phyloP scores from a whole-genome alignment of 495 filamentous ascomycete genomes.

The Penicillium paradoxum region DNA sequence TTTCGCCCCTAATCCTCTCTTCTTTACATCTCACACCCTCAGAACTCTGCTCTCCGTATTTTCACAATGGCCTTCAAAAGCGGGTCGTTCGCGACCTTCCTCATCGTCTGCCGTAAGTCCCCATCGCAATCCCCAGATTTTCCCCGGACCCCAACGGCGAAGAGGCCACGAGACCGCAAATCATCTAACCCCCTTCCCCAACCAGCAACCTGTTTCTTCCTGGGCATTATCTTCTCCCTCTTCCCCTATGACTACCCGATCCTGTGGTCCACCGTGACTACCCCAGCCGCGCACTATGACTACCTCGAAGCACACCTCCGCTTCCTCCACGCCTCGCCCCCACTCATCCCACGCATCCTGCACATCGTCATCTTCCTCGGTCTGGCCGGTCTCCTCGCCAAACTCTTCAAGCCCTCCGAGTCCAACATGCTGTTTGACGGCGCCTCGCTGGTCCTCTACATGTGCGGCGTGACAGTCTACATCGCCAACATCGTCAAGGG shows the following conservation, averaged over 20 bases:
- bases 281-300: conserved; percentile 62
- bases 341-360: conserved; percentile 85
- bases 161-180: conserved; percentile 6
- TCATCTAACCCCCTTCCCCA: conserved; percentile 8
- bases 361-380: conserved; percentile 89
- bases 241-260: conserved; percentile 98
- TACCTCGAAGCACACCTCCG: conserved; percentile 81
- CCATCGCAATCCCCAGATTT: neutral
- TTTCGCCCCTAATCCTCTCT: conserved; percentile 10
- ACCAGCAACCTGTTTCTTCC: conserved; percentile 87
- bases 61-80: conserved; percentile 36
- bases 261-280: conserved; percentile 73
- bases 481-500: conserved; percentile 94
- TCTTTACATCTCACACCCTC: conserved; percentile 6
- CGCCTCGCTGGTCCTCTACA: conserved; percentile 82
- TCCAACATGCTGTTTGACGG: conserved; percentile 97
- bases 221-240: conserved; percentile 94
- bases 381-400: conserved; percentile 82
- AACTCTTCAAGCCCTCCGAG: conserved; percentile 87
- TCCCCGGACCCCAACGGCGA: conserved; percentile 6
- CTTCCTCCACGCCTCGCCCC: conserved; percentile 80
- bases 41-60: neutral
- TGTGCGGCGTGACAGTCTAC: conserved; percentile 87
- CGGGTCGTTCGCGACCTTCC: conserved; percentile 80
- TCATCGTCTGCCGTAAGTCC: conserved; percentile 86